phyloP scores from a whole-genome alignment of 805 yeast species.

The Lachancea cidri region DNA sequence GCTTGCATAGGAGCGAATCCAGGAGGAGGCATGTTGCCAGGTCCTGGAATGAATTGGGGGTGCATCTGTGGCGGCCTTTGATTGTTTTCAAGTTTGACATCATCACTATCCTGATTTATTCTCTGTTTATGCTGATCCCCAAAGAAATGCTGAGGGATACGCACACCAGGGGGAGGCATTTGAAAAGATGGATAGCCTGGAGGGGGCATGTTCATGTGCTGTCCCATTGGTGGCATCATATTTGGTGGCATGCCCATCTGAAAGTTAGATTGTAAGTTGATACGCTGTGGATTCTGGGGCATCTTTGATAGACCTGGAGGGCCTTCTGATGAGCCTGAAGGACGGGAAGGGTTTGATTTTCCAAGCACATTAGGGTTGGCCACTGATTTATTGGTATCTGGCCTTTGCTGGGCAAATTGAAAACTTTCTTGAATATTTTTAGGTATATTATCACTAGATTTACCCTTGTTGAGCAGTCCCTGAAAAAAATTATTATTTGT shows the following conservation, averaged over 20 bases:
- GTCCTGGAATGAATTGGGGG: conserved; percentile 23
- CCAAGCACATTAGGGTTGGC: background rate
- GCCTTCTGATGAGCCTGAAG: conserved; percentile 1
- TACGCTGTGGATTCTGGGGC: background rate
- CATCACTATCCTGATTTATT: conserved; percentile 1
- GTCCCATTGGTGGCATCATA: conserved; percentile 12
- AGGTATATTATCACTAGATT: conserved; percentile 6
- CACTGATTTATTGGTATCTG: background rate
- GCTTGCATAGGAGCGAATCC: conserved; percentile 26
- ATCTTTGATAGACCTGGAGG: conserved; percentile 8
- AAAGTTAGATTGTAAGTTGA: conserved; percentile 13
- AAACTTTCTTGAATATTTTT: background rate
- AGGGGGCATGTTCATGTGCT: conserved; percentile 13
- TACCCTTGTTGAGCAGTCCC: conserved; percentile 27
- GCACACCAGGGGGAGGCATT: conserved; percentile 15
- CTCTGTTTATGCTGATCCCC: conserved; percentile 1
- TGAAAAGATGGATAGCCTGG: conserved; percentile 16
- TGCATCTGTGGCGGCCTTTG: conserved; percentile 12
- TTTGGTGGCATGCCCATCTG: conserved; percentile 23
- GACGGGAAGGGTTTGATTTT: background rate
- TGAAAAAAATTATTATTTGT: conserved; percentile 29
- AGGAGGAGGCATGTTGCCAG: conserved; percentile 25
- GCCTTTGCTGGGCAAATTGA: background rate
- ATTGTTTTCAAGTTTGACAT: conserved; percentile 2
- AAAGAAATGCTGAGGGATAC: conserved; percentile 7